A percentile compares a stretch with the other conserved stretches of the same genome.
These are phyloP conservation scores for Cladorrhinum samala DNA, from an alignment of 495 filamentous ascomycete species.

Conservation along the genomic window DNA sequence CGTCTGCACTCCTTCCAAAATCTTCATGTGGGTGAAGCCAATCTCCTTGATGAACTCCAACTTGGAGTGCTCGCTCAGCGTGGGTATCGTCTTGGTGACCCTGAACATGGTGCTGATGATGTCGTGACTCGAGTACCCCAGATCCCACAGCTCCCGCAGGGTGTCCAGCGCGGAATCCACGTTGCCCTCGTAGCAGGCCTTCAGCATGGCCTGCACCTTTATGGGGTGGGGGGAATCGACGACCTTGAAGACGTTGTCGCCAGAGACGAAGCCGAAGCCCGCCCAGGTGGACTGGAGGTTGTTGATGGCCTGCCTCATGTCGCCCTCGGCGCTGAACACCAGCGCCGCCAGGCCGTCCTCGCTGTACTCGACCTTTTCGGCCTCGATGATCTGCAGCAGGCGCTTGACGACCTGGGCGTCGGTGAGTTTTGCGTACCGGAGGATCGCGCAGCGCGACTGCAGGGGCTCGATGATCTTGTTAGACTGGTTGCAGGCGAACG, in stretches of 20 bases:
- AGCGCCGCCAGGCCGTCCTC: slow-evolving; percentile 94
- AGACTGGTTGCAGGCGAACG: slow-evolving; percentile 96
- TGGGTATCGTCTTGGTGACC: slow-evolving; percentile 90
- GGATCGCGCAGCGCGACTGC: slow-evolving; percentile 92
- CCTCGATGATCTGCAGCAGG: slow-evolving; percentile 83
- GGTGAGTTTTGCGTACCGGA: slow-evolving; percentile 87
- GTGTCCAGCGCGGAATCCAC: slow-evolving; percentile 80
- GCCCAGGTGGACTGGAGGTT: slow-evolving; percentile 92
- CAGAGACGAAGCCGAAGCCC: slow-evolving; percentile 95
- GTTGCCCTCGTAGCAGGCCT: slow-evolving; percentile 88
- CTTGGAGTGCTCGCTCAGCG: slow-evolving; percentile 86
- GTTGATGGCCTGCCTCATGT: slow-evolving; percentile 99
- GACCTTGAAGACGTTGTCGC: slow-evolving; percentile 97
- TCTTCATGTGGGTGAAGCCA: slow-evolving; percentile 98
- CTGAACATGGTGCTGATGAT: slow-evolving; percentile 99
- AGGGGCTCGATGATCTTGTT: slow-evolving; percentile 99
- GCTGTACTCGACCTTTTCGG: slow-evolving; percentile 77
- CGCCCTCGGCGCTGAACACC: slow-evolving; percentile 94
- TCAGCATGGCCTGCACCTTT: slow-evolving; percentile 97
- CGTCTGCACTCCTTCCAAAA: slow-evolving; percentile 93
- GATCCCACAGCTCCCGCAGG: slow-evolving; percentile 84
- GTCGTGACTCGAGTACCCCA: slow-evolving; percentile 94
- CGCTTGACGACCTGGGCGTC: slow-evolving; percentile 88
- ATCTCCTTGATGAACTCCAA: slow-evolving; percentile 97
- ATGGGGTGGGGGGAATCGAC: slow-evolving; percentile 96